Evolutionary conservation across 2,329 filamentous ascomycete species (phyloP), one percentile per base, ranked within the genome.

Genomic region (Pseudogymnoascus sp.): DNA sequence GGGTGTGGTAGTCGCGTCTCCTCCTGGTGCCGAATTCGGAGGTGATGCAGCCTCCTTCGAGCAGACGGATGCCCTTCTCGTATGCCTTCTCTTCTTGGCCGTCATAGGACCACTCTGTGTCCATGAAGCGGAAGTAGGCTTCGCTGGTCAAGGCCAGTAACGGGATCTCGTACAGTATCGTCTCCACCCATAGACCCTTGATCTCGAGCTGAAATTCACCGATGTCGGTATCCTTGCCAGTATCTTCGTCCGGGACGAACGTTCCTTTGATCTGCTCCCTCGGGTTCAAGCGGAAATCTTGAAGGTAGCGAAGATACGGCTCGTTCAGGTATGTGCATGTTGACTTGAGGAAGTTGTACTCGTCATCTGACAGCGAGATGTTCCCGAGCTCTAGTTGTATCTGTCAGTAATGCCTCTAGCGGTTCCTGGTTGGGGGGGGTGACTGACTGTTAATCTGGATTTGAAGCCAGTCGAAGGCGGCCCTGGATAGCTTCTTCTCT

Each of bases 111-210:
- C 95, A 99, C 73, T 97, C 93, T 61, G 78, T 90, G 72, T 99
- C 92, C 79, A 92, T 91, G 76, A 96, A 97, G 72, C 90, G 92
- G 82, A 99, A 99, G 78, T 97, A 99, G 59, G 95, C 91, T 75
- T 99, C 93, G 58, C 92, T 97, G 1, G 93, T 91, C 67, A 99
- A 77, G 2, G 96, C 92, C 18, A 99, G 82, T 21, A 99, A 82
- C 0, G 95, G 95, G 63, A 99, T 97, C 77, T 99, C 95, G 77
- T 99, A 99, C 23, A 99, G 84, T 63, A 99, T 99, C 0, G 95
- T 97, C 68, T 97, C 92, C 7, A 91, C 84, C 95, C 95, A 99
- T 62, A 87, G 80, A 8, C 95, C 95, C 69, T 87, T 86, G 66
- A 96, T 88, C 41, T 85, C 79, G 66, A 97, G 86, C 68, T 88